Percentiles rank a stretch among this genome's conserved stretches.
Conservation (phyloP, 2,329 filamentous ascomycete species). For the Ploettnerulaceae sp. region DNA sequence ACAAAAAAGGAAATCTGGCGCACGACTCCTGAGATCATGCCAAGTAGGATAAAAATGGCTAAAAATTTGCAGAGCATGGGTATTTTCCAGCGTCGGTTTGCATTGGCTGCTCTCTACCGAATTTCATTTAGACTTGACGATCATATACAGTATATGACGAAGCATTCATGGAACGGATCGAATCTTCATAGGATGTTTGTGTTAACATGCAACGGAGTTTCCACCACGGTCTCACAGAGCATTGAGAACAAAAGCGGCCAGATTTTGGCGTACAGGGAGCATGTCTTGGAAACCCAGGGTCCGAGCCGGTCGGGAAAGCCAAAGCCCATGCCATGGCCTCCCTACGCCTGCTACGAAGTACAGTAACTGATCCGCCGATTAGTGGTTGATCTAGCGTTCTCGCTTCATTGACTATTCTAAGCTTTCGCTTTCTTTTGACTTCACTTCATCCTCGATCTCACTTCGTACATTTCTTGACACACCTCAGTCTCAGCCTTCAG, state of each 20-base stretch:
- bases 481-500: neutral
- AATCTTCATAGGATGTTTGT: too few species aligned
- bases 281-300: neutral
- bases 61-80: too few species aligned
- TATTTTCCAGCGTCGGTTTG: too few species aligned
- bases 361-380: neutral
- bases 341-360: too few species aligned
- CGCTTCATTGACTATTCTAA: neutral
- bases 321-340: too few species aligned
- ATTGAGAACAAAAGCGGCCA: neutral
- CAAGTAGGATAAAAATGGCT: neutral
- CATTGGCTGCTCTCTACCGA: too few species aligned
- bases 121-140: too few species aligned
- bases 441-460: neutral
- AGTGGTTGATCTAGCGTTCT: neutral
- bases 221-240: neutral
- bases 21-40: slow-evolving; percentile 6
- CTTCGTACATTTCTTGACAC: neutral
- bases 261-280: neutral
- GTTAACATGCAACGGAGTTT: too few species aligned
- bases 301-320: neutral
- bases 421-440: neutral
- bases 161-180: too few species aligned
- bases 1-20: neutral
- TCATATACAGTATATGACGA: too few species aligned